These are phyloP conservation scores for Pseudogymnoascus sp. DNA, from an alignment of 2,329 filamentous ascomycete species.

Conservation along the genomic window DNA sequence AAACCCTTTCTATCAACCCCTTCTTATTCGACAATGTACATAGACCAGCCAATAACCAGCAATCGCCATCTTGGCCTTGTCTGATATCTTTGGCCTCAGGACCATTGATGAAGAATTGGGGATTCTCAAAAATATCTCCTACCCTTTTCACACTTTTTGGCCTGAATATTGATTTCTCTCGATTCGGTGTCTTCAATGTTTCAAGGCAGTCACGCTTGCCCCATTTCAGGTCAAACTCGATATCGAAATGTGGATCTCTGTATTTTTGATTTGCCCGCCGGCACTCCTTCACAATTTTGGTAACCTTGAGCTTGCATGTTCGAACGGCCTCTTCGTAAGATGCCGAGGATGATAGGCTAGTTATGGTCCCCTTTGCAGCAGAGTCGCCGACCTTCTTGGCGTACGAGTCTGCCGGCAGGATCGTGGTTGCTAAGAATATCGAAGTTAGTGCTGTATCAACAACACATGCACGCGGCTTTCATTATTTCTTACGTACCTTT, in stretches of 20 bases:
- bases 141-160: conserved; percentile 75
- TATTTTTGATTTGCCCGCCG: conserved; percentile 77
- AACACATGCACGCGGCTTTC: not conserved
- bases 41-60: conserved; percentile 77
- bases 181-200: conserved; percentile 23
- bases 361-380: conserved; percentile 45
- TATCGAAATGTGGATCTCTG: conserved; percentile 77
- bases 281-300: conserved; percentile 58
- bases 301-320: conserved; percentile 59
- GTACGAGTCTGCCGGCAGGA: conserved; percentile 63
- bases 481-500: conserved; percentile 42
- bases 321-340: conserved; percentile 68
- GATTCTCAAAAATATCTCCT: conserved; percentile 67
- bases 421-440: conserved; percentile 48
- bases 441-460: not conserved
- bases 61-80: conserved; percentile 73
- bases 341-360: conserved; percentile 50
- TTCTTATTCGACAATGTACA: conserved; percentile 70
- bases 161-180: conserved; percentile 11
- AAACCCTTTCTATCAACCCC: conserved; percentile 63
- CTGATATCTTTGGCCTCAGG: conserved; percentile 71
- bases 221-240: conserved; percentile 67
- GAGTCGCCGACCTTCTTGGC: conserved; percentile 52
- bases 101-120: conserved; percentile 71
- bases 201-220: conserved; percentile 43